These are phyloP conservation scores for Carex pumila DNA, from an alignment of 176 grass and related monocot genomes.

Conservation along the genomic window DNA sequence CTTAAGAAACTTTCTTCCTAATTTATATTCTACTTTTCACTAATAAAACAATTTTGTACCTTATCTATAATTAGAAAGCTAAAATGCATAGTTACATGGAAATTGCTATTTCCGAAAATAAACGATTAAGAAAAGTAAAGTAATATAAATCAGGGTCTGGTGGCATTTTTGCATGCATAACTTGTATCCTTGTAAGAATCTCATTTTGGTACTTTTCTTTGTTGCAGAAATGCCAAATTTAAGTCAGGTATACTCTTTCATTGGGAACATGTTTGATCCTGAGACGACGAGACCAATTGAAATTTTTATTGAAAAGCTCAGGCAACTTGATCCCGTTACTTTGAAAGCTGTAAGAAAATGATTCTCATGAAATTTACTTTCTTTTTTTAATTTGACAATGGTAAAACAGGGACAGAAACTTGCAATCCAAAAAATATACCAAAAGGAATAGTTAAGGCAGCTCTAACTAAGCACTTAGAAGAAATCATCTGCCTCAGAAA, in stretches of 20 bases:
- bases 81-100: neutral
- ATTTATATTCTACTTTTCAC: neutral
- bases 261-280: slow-evolving; percentile 87
- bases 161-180: neutral
- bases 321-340: slow-evolving; percentile 41
- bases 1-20: neutral
- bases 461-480: neutral
- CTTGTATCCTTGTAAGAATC: neutral
- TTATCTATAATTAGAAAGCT: neutral
- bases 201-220: neutral
- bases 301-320: slow-evolving; percentile 38
- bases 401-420: neutral
- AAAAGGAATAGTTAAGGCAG: neutral
- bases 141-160: neutral
- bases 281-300: slow-evolving; percentile 25
- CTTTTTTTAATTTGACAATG: neutral
- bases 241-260: slow-evolving; percentile 55
- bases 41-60: neutral
- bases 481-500: neutral
- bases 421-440: neutral
- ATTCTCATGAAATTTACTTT: neutral
- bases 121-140: neutral
- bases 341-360: slow-evolving; percentile 36
- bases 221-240: slow-evolving; percentile 55
- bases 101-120: neutral